Evolutionary conservation across 2,329 filamentous ascomycete species (phyloP), one percentile per base, ranked within the genome.

Genomic region (Aspergillus melleus): DNA sequence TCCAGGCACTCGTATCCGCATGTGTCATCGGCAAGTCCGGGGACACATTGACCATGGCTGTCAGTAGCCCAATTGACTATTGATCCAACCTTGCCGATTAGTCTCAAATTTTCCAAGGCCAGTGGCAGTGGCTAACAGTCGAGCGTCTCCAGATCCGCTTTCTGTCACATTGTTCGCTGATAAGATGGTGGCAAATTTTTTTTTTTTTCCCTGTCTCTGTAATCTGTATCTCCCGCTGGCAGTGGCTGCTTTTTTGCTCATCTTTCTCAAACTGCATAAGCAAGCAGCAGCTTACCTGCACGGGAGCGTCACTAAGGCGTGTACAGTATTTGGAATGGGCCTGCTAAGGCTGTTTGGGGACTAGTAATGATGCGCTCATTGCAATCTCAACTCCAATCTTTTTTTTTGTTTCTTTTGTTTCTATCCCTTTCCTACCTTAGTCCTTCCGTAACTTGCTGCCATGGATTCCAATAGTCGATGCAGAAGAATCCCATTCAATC

Each of bases 11-110:
- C 61, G 60, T 62, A 61, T 64, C 63, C 62, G 61, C 64, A 65
- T 49, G 56, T 64, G 59, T 64, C 65, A 63, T 68, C 66, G 66
- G 65, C 61, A 62, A 64, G 61, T 67, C 66, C 66, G 66, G 67
- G 54, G 63, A 5, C 56, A 61, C 55, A 59, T 63, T 57, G 59
- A 57, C 57, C 58, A 52, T 54, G 54, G 20, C 58, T 51, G 51
- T 61, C 61, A 36, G 49, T 62, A 58, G 52, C 52, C 58, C 55
- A 61, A 60, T 57, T 44, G 46, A 55, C 52, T 44, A 61, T 59
- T 55, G 57, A 47, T 49, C 58, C 44, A 49, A 58, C 51, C 57
- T 55, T 59, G 55, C 52, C 54, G 32, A 52, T 60, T 56, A 50
- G 16, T 42, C 14, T 42, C 14, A 42, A 42, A 29, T 1, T 29